phyloP scores from a whole-genome alignment of 805 yeast species.

The Wickerhamomyces subpelliculosus region DNA sequence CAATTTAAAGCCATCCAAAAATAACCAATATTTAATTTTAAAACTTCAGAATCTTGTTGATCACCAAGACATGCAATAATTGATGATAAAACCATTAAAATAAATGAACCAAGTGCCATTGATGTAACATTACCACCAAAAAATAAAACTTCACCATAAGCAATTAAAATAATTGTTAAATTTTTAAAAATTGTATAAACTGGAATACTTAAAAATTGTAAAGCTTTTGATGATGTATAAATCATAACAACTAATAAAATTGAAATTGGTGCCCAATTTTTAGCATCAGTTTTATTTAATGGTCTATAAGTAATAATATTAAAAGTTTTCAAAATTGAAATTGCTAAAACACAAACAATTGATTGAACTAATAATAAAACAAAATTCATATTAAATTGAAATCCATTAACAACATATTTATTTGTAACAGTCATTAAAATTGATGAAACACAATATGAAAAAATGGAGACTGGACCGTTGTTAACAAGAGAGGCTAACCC shows the following conservation, averaged over 20 bases:
- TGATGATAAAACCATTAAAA: constrained; percentile 92
- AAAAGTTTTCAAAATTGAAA: constrained; percentile 62
- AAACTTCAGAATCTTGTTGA: constrained; percentile 26
- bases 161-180: constrained; percentile 91
- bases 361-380: constrained; percentile 86
- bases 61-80: constrained; percentile 94
- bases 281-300: constrained; percentile 80
- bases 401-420: constrained; percentile 77
- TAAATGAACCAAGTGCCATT: constrained; percentile 84
- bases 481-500: constrained; percentile 30
- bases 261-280: constrained; percentile 94
- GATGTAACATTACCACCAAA: constrained; percentile 89
- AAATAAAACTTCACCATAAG: constrained; percentile 97
- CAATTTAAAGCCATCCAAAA: constrained; percentile 97
- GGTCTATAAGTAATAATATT: constrained; percentile 83
- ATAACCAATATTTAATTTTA: constrained; percentile 66
- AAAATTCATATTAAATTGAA: constrained; percentile 77
- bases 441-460: constrained; percentile 87
- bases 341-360: constrained; percentile 69
- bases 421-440: constrained; percentile 97
- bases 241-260: constrained; percentile 86
- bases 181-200: constrained; percentile 98
- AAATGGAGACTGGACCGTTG: constrained; percentile 56
- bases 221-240: constrained; percentile 92
- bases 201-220: constrained; percentile 86